phyloP scores from a whole-genome alignment of 73 alveolate species.

The Blepharisma japonicum region DNA sequence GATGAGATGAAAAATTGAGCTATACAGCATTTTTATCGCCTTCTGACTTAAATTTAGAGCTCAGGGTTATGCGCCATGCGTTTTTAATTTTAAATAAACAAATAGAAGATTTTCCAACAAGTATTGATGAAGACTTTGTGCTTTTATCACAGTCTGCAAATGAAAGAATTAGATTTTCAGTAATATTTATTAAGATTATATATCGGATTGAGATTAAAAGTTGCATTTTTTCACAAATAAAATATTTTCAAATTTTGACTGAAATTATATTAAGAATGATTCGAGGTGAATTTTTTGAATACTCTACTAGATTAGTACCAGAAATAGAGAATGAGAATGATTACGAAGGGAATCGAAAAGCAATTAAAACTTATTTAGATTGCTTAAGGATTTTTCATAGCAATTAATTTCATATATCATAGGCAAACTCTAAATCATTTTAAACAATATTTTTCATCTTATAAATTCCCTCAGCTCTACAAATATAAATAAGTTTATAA shows the following conservation, averaged over 20 bases:
- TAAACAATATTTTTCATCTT: too few relatives aligned
- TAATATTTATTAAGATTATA: neutral
- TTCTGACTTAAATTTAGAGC: neutral
- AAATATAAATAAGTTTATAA: too few relatives aligned
- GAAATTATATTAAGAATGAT: neutral
- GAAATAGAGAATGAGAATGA: too few relatives aligned
- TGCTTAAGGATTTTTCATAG: too few relatives aligned
- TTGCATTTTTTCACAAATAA: neutral
- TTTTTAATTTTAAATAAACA: neutral
- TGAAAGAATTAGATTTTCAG: neutral
- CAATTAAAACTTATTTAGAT: too few relatives aligned
- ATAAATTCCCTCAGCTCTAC: too few relatives aligned
- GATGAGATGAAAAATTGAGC: neutral
- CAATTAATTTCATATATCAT: too few relatives aligned
- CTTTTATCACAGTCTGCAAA: neutral
- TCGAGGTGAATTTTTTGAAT: too few relatives aligned
- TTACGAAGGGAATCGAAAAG: too few relatives aligned
- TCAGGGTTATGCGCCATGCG: neutral
- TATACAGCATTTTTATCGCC: neutral
- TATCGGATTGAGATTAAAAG: constrained; percentile 2
- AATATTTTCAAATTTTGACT: neutral
- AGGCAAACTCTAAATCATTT: too few relatives aligned
- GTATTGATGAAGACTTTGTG: neutral
- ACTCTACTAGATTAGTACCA: too few relatives aligned
- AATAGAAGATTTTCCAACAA: neutral